Evolutionary conservation across 1,284 basidiomycete genomes (phyloP).

Genomic region (Cryptococcus wingfieldii): DNA sequence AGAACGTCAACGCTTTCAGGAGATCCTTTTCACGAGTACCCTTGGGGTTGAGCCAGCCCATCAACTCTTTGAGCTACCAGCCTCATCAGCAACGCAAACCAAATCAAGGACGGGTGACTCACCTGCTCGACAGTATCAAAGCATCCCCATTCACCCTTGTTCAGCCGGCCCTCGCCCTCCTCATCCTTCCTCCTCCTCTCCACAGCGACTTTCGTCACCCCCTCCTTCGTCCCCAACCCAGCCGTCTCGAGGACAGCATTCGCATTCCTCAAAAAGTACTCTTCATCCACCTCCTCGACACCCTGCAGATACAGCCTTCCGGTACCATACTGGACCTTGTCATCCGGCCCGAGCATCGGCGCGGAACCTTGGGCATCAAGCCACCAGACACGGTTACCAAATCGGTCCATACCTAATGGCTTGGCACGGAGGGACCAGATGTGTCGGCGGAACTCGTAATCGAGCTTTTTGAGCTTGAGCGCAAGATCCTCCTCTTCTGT

Average conservation of each 20-base stretch:
- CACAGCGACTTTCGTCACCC: constrained; percentile 47
- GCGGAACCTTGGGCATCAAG: constrained; percentile 91
- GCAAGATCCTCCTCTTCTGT: constrained; percentile 80
- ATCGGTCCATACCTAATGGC: constrained; percentile 85
- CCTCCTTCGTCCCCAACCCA: constrained; percentile 38
- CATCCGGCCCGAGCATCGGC: constrained; percentile 61
- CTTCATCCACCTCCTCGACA: constrained; percentile 70
- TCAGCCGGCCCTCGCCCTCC: constrained; percentile 62
- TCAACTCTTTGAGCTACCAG: constrained; percentile 68
- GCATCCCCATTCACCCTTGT: constrained; percentile 77
- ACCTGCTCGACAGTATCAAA: constrained; percentile 86
- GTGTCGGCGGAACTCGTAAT: constrained; percentile 86
- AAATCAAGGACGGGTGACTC: constrained; percentile 16
- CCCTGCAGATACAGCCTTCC: constrained; percentile 89
- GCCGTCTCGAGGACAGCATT: constrained; percentile 50
- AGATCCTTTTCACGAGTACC: constrained; percentile 81
- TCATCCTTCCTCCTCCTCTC: constrained; percentile 68
- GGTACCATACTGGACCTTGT: constrained; percentile 70
- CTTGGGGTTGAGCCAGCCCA: constrained; percentile 85
- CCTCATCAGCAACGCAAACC: not conserved
- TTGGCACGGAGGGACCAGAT: constrained; percentile 76
- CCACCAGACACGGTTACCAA: constrained; percentile 96
- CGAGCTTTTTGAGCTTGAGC: constrained; percentile 74
- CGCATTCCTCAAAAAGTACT: constrained; percentile 53
- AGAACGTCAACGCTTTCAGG: constrained; percentile 71